Conservation (phyloP, 805 yeast genomes). For the Lipomyces yamadae region DNA sequence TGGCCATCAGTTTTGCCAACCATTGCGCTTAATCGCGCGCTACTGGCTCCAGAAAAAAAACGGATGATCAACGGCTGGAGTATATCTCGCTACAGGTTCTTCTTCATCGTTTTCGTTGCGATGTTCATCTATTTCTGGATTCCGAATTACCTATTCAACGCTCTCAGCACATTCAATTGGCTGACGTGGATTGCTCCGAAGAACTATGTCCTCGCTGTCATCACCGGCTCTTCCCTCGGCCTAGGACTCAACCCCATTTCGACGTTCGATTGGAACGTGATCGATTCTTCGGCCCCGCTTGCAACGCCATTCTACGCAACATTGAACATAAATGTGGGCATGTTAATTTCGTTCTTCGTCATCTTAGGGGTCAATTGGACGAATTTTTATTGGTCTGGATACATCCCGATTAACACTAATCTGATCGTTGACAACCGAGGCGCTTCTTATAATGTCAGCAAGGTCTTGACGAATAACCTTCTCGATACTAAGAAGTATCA, state of each 20-base stretch:
- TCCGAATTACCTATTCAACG: conserved; percentile 64
- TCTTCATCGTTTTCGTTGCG: conserved; percentile 49
- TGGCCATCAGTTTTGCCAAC: conserved; percentile 62
- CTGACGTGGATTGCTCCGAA: conserved; percentile 62
- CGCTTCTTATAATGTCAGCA: conserved; percentile 53
- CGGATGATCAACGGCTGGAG: conserved; percentile 66
- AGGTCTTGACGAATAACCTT: conserved; percentile 51
- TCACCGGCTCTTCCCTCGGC: conserved; percentile 53
- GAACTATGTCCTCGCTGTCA: conserved; percentile 53
- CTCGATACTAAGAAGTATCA: conserved; percentile 56
- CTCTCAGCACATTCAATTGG: conserved; percentile 63
- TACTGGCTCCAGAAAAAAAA: conserved; percentile 42
- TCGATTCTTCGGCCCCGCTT: conserved; percentile 50
- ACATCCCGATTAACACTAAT: conserved; percentile 54
- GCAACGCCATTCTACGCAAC: conserved; percentile 50
- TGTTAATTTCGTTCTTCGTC: conserved; percentile 56
- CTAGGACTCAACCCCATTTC: conserved; percentile 54
- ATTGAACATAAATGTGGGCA: conserved; percentile 47
- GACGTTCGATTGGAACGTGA: conserved; percentile 52
- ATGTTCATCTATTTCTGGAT: conserved; percentile 51
- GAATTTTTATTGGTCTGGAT: conserved; percentile 52
- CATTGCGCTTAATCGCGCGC: conserved; percentile 16
- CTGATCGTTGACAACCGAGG: conserved; percentile 43
- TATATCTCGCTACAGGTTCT: conserved; percentile 57
- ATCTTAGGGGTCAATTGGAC: conserved; percentile 59